A percentile compares a stretch with the other conserved stretches of the same genome.
These are phyloP conservation scores for Polytrichum commune DNA, from an alignment of 225 moss, liverwort and hornwort species.

Conservation along the genomic window DNA sequence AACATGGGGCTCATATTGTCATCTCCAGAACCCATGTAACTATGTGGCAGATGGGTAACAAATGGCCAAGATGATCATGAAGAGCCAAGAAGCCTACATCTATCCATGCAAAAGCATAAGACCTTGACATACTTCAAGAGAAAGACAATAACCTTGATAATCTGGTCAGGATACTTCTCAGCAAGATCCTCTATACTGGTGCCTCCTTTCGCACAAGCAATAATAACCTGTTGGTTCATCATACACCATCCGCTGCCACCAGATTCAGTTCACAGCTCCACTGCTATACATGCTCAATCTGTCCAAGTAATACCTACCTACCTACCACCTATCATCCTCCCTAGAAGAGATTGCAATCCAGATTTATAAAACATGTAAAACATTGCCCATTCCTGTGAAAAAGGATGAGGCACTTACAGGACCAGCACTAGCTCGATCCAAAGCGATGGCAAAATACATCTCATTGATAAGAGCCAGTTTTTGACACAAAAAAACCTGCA, in stretches of 20 bases:
- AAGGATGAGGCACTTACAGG: conserved; percentile 48
- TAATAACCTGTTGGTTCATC: conserved; percentile 62
- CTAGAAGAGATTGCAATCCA: neutral
- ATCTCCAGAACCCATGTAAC: conserved; percentile 8
- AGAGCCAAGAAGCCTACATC: too few relatives aligned
- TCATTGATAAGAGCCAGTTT: conserved; percentile 82
- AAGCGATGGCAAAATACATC: conserved; percentile 96
- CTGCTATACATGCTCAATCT: neutral
- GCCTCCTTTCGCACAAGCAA: conserved; percentile 95
- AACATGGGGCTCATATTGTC: conserved; percentile 7
- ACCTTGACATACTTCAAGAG: neutral
- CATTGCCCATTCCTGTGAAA: neutral
- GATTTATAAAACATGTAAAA: neutral
- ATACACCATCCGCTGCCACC: neutral
- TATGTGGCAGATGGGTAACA: too few relatives aligned
- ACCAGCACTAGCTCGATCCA: conserved; percentile 92
- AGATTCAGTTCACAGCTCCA: conserved; percentile 20
- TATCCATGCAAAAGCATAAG: too few relatives aligned
- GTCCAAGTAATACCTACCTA: too few relatives aligned
- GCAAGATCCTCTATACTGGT: conserved; percentile 99
- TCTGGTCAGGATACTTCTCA: conserved; percentile 96
- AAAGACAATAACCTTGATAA: conserved; percentile 63
- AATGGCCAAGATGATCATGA: too few relatives aligned
- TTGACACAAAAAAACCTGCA: conserved; percentile 79
- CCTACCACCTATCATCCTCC: neutral